Base-by-base conservation (phyloP, 169 alveolate species). In the Eimeria acervulina region DNA sequence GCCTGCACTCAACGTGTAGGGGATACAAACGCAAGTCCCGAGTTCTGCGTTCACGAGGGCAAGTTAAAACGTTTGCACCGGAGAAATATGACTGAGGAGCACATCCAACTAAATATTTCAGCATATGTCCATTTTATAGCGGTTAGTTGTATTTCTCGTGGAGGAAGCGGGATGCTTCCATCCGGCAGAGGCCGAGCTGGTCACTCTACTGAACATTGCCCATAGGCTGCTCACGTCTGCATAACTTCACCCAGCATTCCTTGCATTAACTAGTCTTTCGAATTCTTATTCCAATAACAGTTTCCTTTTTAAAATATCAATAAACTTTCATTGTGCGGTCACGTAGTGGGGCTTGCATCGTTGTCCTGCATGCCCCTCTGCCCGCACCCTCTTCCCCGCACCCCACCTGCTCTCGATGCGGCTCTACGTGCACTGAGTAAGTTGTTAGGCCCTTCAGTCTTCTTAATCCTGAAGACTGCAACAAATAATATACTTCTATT, bases 381-480 rank as follows among this genome's bases (percentile, higher is more conserved):
- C 93, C 93, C 93, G 93, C 93, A 84, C 93, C 76, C 61, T n/a
- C n/a, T n/a, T n/a, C 80, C 93, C 93, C 93, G 93, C 93, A 84
- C 93, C 76, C 61, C 55, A 8, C 44, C 40, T 12, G 44, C 80
- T 3, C 51, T 85, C 78, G 36, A 36, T 3, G 76, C 61, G 31
- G 93, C 72, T 6, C 51, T 13, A 31, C 31, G 61, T 28, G 81
- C 66, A 13, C 15, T 0, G 42, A 1, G 31, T 5, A 42, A 81
- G 93, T 70, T 5, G 44, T 12, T 13, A 2, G 10, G 72, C 36
- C 12, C 80, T 85, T 85, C 93, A 85, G 93, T 85, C 93, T 85
- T 85, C 93, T 85, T 85, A 85, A 85, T 85, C 93, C 93, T 85
- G 93, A 85, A 85, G 93, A 85, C 93, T 85, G 93, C 93, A 85